phyloP scores from a whole-genome alignment of 495 filamentous ascomycete genomes.

The Lentithecium fluviatile region DNA sequence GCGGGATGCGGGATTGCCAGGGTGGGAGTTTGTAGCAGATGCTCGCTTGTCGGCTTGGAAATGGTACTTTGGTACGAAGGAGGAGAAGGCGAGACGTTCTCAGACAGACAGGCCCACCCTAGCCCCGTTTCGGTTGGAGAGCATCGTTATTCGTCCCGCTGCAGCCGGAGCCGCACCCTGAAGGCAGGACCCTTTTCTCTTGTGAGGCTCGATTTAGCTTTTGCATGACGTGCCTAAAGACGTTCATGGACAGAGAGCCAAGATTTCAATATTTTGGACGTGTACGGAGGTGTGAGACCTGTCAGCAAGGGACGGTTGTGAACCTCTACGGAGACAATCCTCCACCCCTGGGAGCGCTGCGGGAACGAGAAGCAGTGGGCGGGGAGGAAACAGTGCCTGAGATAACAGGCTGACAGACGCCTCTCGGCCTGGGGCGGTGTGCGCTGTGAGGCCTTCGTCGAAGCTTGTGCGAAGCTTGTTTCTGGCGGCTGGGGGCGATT shows the following conservation, averaged over 20 bases:
- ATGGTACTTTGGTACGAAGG: constrained; percentile 18
- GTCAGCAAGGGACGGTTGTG: constrained; percentile 2
- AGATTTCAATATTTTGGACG: constrained; percentile 6
- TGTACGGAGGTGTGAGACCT: constrained; percentile 19
- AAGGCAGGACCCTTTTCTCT: not conserved
- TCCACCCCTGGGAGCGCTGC: not conserved
- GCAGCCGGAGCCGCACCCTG: constrained; percentile 4
- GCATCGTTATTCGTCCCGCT: constrained; percentile 15
- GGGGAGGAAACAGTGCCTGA: constrained; percentile 7
- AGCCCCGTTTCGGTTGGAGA: constrained; percentile 22
- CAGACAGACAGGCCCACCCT: constrained; percentile 20
- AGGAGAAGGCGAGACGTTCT: constrained; percentile 15
- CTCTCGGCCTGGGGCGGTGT: constrained; percentile 1
- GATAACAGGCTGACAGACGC: constrained; percentile 6
- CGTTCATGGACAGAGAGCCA: constrained; percentile 9
- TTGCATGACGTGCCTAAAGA: constrained; percentile 1
- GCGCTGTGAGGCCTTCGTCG: not conserved
- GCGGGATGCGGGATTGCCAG: constrained; percentile 9
- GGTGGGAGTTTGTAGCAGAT: constrained; percentile 18
- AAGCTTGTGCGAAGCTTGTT: constrained; percentile 27
- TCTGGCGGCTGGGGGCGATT: not conserved
- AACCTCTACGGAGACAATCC: not conserved
- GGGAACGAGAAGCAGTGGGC: not conserved
- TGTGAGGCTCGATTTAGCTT: constrained; percentile 28
- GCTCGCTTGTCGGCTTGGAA: constrained; percentile 5